Evolutionary conservation across 352 stramenopile genomes (phyloP), one percentile per base, ranked within the genome.

Genomic region (Lagenidium sp.): DNA sequence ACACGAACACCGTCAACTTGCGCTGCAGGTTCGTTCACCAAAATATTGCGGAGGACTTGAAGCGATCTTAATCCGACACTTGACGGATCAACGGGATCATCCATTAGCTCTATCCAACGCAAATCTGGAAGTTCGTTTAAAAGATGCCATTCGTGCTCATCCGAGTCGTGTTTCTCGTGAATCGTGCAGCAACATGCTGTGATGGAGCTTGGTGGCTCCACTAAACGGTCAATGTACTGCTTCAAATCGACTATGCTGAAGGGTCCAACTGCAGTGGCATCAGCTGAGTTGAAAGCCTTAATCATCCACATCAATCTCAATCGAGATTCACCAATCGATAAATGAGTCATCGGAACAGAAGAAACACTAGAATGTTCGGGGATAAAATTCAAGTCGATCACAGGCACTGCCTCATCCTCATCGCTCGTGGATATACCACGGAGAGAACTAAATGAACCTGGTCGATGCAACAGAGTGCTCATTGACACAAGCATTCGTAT

Each of bases 41-140:
- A 50, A 16, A 86, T 71, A 36, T 88, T 85, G 8, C 68, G 53
- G 38, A 91, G 19, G 10, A 80, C 71, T 16, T 65, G 65, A 15
- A 91, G 51, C 3, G 75, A 68, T 22, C 67, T 71, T 5, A 53
- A 49, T 2, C 71, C 71, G 36, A 68, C 69, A 7, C 39, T 45
- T 2, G 46, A 55, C 12, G 71, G 45, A 28, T 85, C 60, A 26
- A 87, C 62, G 3, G 73, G 58, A 32, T 85, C 63, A 18, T 85
- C 68, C 1, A 76, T 74, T 16, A 91, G 21, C 41, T 91, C 75
- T 60, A 88, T 81, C 78, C 78, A 91, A 6, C 78, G 72, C n/a
- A 91, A 41, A 43, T 91, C 75, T 8, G 78, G 75, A 15, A 71
- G 67, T 43, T 85, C 53, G 42, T 73, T 63, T 20, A 91, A 67